Percentiles rank a stretch among this genome's conserved stretches.
Conservation (phyloP, 805 yeast genomes). For the Wickerhamomyces silvicola region DNA sequence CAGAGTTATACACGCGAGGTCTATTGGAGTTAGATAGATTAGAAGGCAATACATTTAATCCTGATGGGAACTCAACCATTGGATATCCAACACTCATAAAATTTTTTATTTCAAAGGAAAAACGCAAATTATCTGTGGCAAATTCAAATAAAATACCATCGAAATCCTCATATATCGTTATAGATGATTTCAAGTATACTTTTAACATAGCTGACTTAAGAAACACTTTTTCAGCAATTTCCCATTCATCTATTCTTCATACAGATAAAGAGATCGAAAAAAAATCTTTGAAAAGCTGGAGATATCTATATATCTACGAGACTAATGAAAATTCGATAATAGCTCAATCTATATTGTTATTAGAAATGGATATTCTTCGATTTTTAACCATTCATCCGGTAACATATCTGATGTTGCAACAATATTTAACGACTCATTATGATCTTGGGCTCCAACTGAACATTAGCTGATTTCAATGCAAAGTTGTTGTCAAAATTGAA, state of each 20-base stretch:
- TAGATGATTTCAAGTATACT: constrained; percentile 11
- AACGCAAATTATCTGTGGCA: constrained; percentile 32
- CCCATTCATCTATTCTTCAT: too few relatives aligned
- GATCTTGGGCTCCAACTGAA: constrained; percentile 72
- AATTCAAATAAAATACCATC: constrained; percentile 21
- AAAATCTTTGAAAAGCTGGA: constrained; percentile 26
- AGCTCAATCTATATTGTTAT: constrained; percentile 32
- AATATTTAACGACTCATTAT: constrained; percentile 34
- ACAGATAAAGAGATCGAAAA: constrained; percentile 7
- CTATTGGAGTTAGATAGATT: constrained; percentile 20
- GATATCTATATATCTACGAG: constrained; percentile 35
- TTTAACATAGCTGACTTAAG: too few relatives aligned
- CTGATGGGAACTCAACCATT: constrained; percentile 6
- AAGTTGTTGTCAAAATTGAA: constrained; percentile 8
- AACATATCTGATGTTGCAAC: constrained; percentile 23
- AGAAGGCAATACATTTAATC: constrained; percentile 13
- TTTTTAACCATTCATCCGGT: constrained; percentile 37
- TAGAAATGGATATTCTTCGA: constrained; percentile 60
- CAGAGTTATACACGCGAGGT: constrained; percentile 25
- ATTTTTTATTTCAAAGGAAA: constrained; percentile 28
- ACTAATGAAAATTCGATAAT: constrained; percentile 37
- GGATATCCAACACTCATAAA: constrained; percentile 30
- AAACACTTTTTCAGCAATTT: too few relatives aligned
- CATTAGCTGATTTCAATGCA: constrained; percentile 26
- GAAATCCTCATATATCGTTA: constrained; percentile 26